phyloP scores from a whole-genome alignment of 441 rosid species.

The Viola pubescens region DNA sequence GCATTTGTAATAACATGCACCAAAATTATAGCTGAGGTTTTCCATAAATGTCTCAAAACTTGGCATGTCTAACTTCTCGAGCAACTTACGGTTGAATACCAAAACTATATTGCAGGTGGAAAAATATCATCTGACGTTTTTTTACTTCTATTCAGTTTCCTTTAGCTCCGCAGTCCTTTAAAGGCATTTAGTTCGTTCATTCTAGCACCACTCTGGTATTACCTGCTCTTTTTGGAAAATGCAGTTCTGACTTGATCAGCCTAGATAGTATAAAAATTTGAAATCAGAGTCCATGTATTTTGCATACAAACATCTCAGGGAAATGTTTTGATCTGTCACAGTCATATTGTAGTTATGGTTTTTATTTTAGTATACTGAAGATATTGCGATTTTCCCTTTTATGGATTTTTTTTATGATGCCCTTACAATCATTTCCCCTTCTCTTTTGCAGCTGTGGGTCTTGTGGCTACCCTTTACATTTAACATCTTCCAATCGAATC shows the following conservation, averaged over 20 bases:
- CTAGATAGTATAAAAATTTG: background rate
- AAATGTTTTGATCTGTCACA: background rate
- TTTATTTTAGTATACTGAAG: background rate
- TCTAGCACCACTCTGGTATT: background rate
- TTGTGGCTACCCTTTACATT: constrained; percentile 56
- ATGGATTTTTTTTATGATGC: background rate
- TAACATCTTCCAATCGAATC: constrained; percentile 39
- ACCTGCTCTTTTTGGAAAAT: background rate
- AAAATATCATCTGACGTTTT: too few species aligned
- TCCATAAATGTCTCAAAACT: too few species aligned
- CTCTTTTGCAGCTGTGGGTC: constrained; percentile 50
- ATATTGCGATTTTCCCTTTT: background rate
- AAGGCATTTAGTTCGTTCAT: background rate
- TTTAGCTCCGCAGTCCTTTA: background rate
- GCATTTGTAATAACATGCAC: background rate
- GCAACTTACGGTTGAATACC: too few species aligned
- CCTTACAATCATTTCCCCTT: background rate
- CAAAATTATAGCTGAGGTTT: too few species aligned
- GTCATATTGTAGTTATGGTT: background rate
- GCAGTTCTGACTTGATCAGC: background rate
- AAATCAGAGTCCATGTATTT: constrained; percentile 1
- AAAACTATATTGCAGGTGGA: too few species aligned
- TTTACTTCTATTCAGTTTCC: too few species aligned
- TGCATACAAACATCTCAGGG: background rate
- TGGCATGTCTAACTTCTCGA: too few species aligned